A percentile compares a stretch with the other conserved stretches of the same genome.
Evolutionary conservation across 148 eudicot genomes (phyloP).

Genomic region (Diospyros kaki): DNA sequence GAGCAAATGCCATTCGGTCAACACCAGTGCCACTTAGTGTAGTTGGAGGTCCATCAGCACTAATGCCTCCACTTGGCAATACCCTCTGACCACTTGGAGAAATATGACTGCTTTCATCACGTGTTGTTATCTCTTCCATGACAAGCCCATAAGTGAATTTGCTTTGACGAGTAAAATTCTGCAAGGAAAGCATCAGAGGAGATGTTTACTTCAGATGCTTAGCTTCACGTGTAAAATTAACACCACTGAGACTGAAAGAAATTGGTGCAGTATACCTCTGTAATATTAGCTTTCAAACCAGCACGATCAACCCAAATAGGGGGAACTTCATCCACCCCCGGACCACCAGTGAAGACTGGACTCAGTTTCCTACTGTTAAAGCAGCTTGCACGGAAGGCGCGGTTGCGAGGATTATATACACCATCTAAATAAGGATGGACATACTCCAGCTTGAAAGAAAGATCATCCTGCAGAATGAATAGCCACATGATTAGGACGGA

Average conservation of each 20-base stretch:
- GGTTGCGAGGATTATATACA: constrained; percentile 66
- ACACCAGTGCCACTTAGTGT: constrained; percentile 94
- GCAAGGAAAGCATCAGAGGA: constrained; percentile 13
- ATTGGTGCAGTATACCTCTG: constrained; percentile 49
- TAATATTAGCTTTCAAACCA: constrained; percentile 80
- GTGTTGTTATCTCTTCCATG: constrained; percentile 88
- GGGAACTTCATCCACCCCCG: constrained; percentile 95
- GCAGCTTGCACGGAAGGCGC: constrained; percentile 68
- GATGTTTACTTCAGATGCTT: background rate
- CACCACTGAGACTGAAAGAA: constrained; percentile 1
- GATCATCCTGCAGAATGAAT: constrained; percentile 70
- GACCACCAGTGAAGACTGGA: constrained; percentile 96
- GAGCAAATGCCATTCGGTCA: constrained; percentile 85
- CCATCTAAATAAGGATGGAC: constrained; percentile 95
- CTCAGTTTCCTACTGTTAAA: constrained; percentile 94
- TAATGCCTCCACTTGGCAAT: constrained; percentile 85
- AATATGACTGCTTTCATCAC: constrained; percentile 83
- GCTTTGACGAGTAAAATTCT: constrained; percentile 91
- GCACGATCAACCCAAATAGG: constrained; percentile 95
- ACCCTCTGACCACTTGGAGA: constrained; percentile 81
- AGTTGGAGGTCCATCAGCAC: constrained; percentile 98
- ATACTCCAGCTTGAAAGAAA: constrained; percentile 89
- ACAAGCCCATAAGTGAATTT: constrained; percentile 95
- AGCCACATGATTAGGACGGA: constrained; percentile 2
- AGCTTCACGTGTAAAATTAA: background rate